These are phyloP conservation scores for Catharanthus roseus DNA, from an alignment of 257 asterid genomes.

Conservation along the genomic window DNA sequence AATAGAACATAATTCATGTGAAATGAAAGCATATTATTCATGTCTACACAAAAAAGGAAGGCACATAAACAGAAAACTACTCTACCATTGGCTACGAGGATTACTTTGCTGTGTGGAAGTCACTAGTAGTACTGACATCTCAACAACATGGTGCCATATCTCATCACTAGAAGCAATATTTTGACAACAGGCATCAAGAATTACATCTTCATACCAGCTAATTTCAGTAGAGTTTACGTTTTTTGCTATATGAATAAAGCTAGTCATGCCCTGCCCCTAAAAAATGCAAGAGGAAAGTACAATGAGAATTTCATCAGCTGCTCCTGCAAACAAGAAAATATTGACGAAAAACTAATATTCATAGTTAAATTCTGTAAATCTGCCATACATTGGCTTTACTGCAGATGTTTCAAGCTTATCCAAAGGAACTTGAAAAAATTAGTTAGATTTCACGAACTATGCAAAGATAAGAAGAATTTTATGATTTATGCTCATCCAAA, in stretches of 20 bases:
- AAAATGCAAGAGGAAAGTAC: conserved; percentile 12
- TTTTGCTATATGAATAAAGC: conserved; percentile 69
- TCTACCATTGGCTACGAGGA: conserved; percentile 90
- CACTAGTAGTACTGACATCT: conserved; percentile 80
- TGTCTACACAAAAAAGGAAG: not conserved
- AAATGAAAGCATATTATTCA: not conserved
- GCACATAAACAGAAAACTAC: conserved; percentile 8
- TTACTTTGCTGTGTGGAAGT: conserved; percentile 59
- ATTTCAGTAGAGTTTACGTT: conserved; percentile 59
- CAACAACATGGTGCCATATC: conserved; percentile 69
- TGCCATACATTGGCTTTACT: not conserved
- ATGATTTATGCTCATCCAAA: not conserved
- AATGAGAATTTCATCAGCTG: not conserved
- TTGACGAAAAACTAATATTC: not conserved
- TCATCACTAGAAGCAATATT: conserved; percentile 79
- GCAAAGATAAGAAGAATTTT: not conserved
- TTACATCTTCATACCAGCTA: conserved; percentile 70
- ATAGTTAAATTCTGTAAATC: not conserved
- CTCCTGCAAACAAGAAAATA: conserved; percentile 3
- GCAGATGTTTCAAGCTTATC: not conserved
- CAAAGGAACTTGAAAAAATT: not conserved
- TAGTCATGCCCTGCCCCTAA: conserved; percentile 89
- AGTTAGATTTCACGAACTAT: not conserved
- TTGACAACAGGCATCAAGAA: conserved; percentile 93
- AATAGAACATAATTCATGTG: not conserved